Evolutionary conservation across 345 rosid genomes (phyloP).

Genomic region (Sapria himalayana): DNA sequence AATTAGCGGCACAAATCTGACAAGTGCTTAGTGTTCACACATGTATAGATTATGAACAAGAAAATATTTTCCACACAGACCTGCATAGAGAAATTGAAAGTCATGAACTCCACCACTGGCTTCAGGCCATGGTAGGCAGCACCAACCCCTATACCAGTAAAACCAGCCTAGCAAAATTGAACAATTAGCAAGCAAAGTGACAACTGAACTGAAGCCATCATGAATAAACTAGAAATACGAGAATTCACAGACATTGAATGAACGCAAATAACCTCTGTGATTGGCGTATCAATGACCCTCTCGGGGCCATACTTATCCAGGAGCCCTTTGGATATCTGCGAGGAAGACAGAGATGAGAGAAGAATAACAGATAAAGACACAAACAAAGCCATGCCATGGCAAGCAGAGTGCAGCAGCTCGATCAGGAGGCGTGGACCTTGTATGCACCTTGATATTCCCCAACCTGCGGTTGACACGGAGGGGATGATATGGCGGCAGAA

Average conservation of each 20-base stretch:
- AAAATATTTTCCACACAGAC: too few relatives aligned
- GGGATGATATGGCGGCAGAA: conserved; percentile 3
- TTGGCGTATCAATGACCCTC: conserved; percentile 79
- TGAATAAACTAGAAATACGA: neutral
- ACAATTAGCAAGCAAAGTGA: conserved; percentile 6
- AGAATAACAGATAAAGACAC: neutral
- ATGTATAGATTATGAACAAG: too few relatives aligned
- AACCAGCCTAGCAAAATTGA: conserved; percentile 84
- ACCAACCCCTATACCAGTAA: conserved; percentile 91
- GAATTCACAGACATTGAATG: neutral
- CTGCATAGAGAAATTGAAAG: conserved; percentile 92
- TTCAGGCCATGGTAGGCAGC: conserved; percentile 78
- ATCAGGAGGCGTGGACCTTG: conserved; percentile 39
- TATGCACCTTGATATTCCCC: conserved; percentile 99
- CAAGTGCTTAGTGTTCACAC: too few relatives aligned
- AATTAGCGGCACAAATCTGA: too few relatives aligned
- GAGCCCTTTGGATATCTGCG: conserved; percentile 61
- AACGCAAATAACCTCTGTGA: conserved; percentile 71
- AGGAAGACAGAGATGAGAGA: conserved; percentile 3
- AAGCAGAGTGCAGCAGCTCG: neutral
- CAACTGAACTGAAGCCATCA: neutral
- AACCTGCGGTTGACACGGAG: conserved; percentile 29
- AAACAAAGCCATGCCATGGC: conserved; percentile 3
- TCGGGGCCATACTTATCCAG: conserved; percentile 84
- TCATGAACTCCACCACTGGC: conserved; percentile 86